These are phyloP conservation scores for Polygonum maritimum DNA, from an alignment of 148 eudicot genomes.

Conservation along the genomic window DNA sequence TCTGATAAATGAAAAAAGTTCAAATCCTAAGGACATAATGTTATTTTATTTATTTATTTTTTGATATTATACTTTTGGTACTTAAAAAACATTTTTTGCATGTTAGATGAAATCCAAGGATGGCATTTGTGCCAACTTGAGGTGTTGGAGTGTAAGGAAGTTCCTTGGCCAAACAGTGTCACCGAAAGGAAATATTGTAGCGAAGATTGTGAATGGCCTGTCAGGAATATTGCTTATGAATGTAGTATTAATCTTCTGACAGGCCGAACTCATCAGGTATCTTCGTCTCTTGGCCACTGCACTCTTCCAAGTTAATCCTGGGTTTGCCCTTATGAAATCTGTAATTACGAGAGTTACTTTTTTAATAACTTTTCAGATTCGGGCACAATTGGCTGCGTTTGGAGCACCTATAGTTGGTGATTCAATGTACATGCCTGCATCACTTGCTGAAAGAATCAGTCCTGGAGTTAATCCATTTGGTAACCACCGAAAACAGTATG, in stretches of 20 bases:
- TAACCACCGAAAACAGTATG: slow-evolving; percentile 23
- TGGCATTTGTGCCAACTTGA: slow-evolving; percentile 84
- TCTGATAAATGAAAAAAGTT: background rate
- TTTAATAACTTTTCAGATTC: slow-evolving; percentile 39
- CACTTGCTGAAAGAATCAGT: slow-evolving; percentile 48
- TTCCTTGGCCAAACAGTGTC: slow-evolving; percentile 65
- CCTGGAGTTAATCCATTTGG: slow-evolving; percentile 78
- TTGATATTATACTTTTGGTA: background rate
- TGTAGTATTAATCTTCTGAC: slow-evolving; percentile 82
- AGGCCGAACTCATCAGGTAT: slow-evolving; percentile 95
- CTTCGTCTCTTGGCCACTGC: background rate
- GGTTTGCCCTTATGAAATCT: background rate
- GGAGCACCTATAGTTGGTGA: slow-evolving; percentile 93
- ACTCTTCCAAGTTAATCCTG: background rate
- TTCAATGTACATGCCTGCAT: slow-evolving; percentile 92
- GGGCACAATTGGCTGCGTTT: slow-evolving; percentile 90
- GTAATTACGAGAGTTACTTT: background rate
- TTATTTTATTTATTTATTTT: background rate
- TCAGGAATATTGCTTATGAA: slow-evolving; percentile 63
- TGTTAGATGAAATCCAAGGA: slow-evolving; percentile 46
- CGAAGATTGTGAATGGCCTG: slow-evolving; percentile 76
- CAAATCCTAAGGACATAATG: background rate
- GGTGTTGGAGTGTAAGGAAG: slow-evolving; percentile 80
- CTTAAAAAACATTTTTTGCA: background rate
- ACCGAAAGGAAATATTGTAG: slow-evolving; percentile 35